Conservation (phyloP, 1,139 yeast genomes). For the Lodderomyces margitis region DNA sequence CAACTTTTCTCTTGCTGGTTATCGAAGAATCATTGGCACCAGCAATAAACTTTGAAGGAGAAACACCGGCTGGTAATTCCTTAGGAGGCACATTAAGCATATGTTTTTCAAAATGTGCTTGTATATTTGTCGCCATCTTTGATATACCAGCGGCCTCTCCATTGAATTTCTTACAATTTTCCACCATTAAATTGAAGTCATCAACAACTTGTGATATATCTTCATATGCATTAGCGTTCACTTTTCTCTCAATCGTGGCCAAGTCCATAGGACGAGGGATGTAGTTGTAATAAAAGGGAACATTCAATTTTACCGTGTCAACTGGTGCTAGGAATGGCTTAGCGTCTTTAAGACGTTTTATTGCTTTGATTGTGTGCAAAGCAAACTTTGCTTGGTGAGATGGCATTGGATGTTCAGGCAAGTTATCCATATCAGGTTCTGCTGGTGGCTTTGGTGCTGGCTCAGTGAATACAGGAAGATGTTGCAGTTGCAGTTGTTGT, state of each 20-base stretch:
- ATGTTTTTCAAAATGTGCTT: constrained; percentile 91
- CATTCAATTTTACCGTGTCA: constrained; percentile 80
- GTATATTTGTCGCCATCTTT: constrained; percentile 86
- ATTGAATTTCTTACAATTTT: constrained; percentile 78
- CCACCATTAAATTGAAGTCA: constrained; percentile 84
- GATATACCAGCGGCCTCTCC: constrained; percentile 83
- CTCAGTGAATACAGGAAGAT: constrained; percentile 1
- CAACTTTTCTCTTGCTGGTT: constrained; percentile 44
- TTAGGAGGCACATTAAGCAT: constrained; percentile 88
- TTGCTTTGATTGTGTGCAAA: constrained; percentile 66
- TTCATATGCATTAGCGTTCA: constrained; percentile 67
- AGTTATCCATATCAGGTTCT: constrained; percentile 70
- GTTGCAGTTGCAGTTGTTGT: constrained; percentile 6
- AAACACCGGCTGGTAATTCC: constrained; percentile 44
- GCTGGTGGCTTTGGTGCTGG: constrained; percentile 74
- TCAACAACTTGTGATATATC: constrained; percentile 64
- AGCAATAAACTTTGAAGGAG: not conserved
- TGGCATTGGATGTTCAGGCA: constrained; percentile 74
- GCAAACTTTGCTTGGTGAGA: constrained; percentile 80
- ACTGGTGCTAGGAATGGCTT: constrained; percentile 88
- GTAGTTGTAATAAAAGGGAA: constrained; percentile 85
- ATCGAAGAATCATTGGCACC: constrained; percentile 17
- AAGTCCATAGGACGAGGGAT: constrained; percentile 92
- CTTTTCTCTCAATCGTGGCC: constrained; percentile 82
- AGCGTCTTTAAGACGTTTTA: constrained; percentile 89